Percentiles rank a stretch among this genome's conserved stretches.
Evolutionary conservation across 179 eudicot species (phyloP).

Genomic region (Silene coronaria): DNA sequence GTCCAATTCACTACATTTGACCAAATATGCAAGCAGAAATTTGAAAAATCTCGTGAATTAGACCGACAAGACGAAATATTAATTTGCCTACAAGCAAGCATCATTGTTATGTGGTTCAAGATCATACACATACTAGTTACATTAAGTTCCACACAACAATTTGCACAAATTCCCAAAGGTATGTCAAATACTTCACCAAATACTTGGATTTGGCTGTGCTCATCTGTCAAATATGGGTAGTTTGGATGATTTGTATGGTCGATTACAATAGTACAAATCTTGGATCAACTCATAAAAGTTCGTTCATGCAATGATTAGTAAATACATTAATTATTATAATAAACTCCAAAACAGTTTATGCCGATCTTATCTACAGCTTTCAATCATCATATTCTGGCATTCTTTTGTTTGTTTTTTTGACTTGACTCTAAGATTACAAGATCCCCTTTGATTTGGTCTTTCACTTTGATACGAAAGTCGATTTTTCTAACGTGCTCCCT

Average conservation of each 20-base stretch:
- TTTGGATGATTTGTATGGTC: not conserved
- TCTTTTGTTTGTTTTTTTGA: not conserved
- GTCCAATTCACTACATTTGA: no score
- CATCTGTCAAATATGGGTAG: constrained; percentile 2
- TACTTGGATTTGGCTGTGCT: not conserved
- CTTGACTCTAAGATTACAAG: not conserved
- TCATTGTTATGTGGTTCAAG: constrained; percentile 6
- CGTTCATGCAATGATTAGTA: constrained; percentile 4
- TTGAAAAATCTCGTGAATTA: no score
- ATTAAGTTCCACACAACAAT: not conserved
- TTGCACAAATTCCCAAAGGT: constrained; percentile 9
- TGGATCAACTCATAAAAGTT: constrained; percentile 13
- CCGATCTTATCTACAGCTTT: constrained; percentile 16
- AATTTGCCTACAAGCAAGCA: not conserved
- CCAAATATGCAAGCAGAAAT: no score
- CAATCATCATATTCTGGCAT: not conserved
- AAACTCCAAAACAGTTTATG: not conserved
- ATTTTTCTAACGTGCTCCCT: no score
- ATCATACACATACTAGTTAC: constrained; percentile 10
- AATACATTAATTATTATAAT: not conserved
- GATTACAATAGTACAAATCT: constrained; percentile 8
- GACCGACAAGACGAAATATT: no score
- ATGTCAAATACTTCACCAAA: not conserved
- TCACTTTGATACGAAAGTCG: no score
- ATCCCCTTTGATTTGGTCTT: no score